Conservation (phyloP, 176 grass and related monocot species). For the Chloris gayana region DNA sequence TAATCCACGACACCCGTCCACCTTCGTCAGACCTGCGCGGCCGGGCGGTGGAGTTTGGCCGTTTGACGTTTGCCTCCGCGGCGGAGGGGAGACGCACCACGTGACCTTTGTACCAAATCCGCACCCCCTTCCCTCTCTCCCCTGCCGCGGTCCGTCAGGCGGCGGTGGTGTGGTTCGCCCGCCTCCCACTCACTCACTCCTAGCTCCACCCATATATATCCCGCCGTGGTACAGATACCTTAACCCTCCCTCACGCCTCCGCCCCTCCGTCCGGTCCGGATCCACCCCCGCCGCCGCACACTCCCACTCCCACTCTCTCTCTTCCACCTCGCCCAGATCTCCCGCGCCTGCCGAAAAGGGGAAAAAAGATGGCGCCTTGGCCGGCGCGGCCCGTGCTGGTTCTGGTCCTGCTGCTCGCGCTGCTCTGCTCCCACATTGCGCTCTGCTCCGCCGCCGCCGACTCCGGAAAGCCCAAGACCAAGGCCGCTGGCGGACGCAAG, state of each 20-base stretch:
- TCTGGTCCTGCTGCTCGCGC: slow-evolving; percentile 47
- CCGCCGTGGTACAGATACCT: slow-evolving; percentile 28
- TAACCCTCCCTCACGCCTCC: slow-evolving; percentile 42
- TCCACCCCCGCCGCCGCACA: slow-evolving; percentile 1
- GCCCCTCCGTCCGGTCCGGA: slow-evolving; percentile 25
- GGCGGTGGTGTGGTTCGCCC: slow-evolving; percentile 39
- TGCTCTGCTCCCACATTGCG: slow-evolving; percentile 66
- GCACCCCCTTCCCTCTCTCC: neutral
- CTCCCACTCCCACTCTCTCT: neutral
- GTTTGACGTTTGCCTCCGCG: slow-evolving; percentile 20
- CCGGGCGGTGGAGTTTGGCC: slow-evolving; percentile 16
- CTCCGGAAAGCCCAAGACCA: slow-evolving; percentile 38
- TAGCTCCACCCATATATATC: slow-evolving; percentile 28
- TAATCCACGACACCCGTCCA: neutral
- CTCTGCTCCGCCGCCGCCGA: slow-evolving; percentile 47
- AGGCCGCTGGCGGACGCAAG: slow-evolving; percentile 46
- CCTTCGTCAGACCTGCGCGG: neutral
- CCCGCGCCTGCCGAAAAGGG: neutral
- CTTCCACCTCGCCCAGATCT: slow-evolving; percentile 7
- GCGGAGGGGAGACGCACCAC: slow-evolving; percentile 17
- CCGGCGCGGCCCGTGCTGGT: slow-evolving; percentile 27
- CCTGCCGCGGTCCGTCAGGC: slow-evolving; percentile 1
- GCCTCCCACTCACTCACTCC: slow-evolving; percentile 12
- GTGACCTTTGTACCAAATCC: slow-evolving; percentile 37
- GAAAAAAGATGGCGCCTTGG: slow-evolving; percentile 36